Evolutionary conservation across 2,329 filamentous ascomycete genomes (phyloP).

Genomic region (Colletotrichum incanum): DNA sequence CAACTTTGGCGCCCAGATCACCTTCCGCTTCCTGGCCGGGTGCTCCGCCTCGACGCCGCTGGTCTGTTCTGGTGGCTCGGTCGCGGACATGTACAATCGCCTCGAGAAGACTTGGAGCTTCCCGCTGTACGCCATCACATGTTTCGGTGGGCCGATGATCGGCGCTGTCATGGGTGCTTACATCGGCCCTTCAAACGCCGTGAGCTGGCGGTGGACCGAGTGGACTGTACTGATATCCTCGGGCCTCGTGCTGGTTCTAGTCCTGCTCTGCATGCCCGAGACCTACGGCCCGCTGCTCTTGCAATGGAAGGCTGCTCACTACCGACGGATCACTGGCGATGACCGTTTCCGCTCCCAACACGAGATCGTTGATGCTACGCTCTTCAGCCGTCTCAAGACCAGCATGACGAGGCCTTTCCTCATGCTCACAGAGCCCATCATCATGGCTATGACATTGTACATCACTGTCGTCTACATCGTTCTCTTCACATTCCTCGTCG

Average conservation of each 20-base stretch:
- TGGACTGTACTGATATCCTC: conserved; percentile 78
- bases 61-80: conserved; percentile 58
- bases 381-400: conserved; percentile 67
- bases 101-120: conserved; percentile 55
- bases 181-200: conserved; percentile 70
- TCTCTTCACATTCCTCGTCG: conserved; percentile 68
- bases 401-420: conserved; percentile 60
- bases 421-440: conserved; percentile 57
- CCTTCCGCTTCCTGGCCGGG: conserved; percentile 65
- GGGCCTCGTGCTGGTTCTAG: conserved; percentile 67
- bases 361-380: conserved; percentile 67
- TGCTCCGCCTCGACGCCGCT: conserved; percentile 63
- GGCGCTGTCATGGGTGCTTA: conserved; percentile 70
- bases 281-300: conserved; percentile 73
- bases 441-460: conserved; percentile 63
- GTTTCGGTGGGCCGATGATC: conserved; percentile 59
- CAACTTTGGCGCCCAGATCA: conserved; percentile 59
- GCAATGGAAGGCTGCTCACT: conserved; percentile 71
- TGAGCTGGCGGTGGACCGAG: conserved; percentile 75
- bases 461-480: conserved; percentile 68
- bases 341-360: conserved; percentile 75
- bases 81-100: conserved; percentile 57
- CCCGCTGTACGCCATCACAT: conserved; percentile 63
- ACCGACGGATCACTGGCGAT: conserved; percentile 74
- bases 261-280: conserved; percentile 75